Evolutionary conservation across 2,329 filamentous ascomycete genomes (phyloP), one percentile per base, ranked within the genome.

Genomic region (Penicillium thymicola): DNA sequence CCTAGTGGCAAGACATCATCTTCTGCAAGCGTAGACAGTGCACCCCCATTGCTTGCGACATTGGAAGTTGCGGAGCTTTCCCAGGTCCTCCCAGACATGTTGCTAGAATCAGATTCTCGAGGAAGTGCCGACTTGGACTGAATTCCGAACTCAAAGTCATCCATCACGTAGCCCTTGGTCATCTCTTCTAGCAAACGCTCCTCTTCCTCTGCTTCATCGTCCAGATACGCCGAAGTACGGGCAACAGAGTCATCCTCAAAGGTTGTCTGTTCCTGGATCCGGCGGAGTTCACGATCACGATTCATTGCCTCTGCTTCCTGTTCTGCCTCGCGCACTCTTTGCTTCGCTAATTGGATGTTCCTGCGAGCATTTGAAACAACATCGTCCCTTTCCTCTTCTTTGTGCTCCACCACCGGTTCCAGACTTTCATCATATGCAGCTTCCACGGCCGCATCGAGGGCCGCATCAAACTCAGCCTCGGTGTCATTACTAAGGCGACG

Each of bases 381-480:
- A 56, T 74, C 68, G 58, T 74, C 66, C 42, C 65, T 54, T 55
- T 67, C 63, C 34, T 65, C 57, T 40, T 61, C 76, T 37, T 58
- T 69, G 64, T 51, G 67, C 60, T 68, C 77, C 59, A 63, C 68
- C 60, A 66, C 85, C 4, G 89, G 89, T 69, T 96, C 92, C 61
- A 91, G 89, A 0, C 90, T 90, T 60, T 97, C 92, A 70, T 96
- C 89, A 72, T 97, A 99, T 5, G 93, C 94, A 49, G 93, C 93
- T 73, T 97, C 94, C 9, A 97, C 92, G 14, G 94, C 94, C 25
- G 92, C 93, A 75, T 97, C 93, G 42, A 97, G 81, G 4, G 94
- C 94, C 9, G 91, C 92, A 74, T 97, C 92, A 63, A 97, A 96
- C 69, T 96, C 92, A 7, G 90, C 88, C 71, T 96, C 90, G 0